Percentiles rank a stretch among this genome's conserved stretches.
Conservation (phyloP, 805 yeast genomes). For the Starmerella tilneyi region DNA sequence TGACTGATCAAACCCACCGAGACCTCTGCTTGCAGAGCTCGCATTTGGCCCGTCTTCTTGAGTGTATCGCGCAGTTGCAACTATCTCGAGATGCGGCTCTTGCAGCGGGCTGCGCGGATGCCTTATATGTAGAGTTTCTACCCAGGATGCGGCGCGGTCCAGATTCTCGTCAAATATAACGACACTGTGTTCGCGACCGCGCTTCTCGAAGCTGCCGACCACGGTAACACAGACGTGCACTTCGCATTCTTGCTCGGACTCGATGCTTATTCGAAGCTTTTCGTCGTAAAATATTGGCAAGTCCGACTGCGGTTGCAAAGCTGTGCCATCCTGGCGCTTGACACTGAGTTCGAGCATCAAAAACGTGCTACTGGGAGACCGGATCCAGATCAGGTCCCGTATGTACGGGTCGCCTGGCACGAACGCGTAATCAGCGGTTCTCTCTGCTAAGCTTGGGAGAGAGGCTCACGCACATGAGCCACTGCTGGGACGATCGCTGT, state of each 20-base stretch:
- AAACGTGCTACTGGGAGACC: too few species aligned
- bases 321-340: constrained; percentile 12
- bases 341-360: constrained; percentile 15
- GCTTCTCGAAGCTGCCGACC: constrained; percentile 15
- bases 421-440: not conserved
- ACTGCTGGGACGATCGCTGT: too few species aligned
- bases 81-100: constrained; percentile 19
- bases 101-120: constrained; percentile 23
- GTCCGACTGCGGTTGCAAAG: constrained; percentile 2
- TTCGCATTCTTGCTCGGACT: constrained; percentile 12
- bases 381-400: too few species aligned
- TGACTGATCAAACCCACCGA: not conserved
- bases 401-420: not conserved
- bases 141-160: constrained; percentile 6
- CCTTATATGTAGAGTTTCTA: constrained; percentile 13
- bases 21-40: too few species aligned
- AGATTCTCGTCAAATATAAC: constrained; percentile 19
- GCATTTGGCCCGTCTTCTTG: too few species aligned
- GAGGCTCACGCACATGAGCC: too few species aligned
- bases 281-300: constrained; percentile 20
- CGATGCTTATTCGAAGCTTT: constrained; percentile 6
- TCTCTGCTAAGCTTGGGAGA: too few species aligned
- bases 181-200: constrained; percentile 14
- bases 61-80: constrained; percentile 15
- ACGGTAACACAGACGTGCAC: constrained; percentile 19